Conservation (phyloP, 805 yeast genomes). For the Candida patagonica region DNA sequence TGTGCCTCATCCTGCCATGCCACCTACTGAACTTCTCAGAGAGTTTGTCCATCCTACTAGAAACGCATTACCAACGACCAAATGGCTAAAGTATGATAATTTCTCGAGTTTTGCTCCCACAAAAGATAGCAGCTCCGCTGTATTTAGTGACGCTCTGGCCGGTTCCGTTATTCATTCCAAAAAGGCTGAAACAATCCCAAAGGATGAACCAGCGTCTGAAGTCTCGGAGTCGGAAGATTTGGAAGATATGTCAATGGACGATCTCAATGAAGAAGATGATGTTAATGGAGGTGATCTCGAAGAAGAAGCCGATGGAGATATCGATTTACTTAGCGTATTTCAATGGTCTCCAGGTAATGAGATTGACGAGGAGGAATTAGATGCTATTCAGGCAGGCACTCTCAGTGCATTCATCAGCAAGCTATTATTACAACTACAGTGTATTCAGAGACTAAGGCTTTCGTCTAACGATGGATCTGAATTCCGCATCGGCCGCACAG, state of each 20-base stretch:
- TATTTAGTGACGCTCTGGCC: conserved; percentile 34
- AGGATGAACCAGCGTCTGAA: background rate
- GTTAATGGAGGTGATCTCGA: background rate
- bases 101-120: conserved; percentile 57
- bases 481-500: conserved; percentile 23
- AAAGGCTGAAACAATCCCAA: background rate
- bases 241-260: conserved; percentile 9
- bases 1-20: conserved; percentile 41
- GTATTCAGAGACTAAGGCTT: conserved; percentile 40
- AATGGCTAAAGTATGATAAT: conserved; percentile 50
- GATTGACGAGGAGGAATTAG: conserved; percentile 45
- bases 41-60: conserved; percentile 29
- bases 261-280: conserved; percentile 7
- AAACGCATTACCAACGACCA: conserved; percentile 48
- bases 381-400: conserved; percentile 35
- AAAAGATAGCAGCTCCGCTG: conserved; percentile 49
- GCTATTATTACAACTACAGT: conserved; percentile 40
- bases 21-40: conserved; percentile 43
- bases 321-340: conserved; percentile 28
- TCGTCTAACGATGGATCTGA: conserved; percentile 19
- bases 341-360: conserved; percentile 43
- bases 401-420: conserved; percentile 36
- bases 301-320: conserved; percentile 10
- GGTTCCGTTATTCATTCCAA: conserved; percentile 29
- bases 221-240: conserved; percentile 4